These are phyloP conservation scores for Arthrobotrys musiformis DNA, from an alignment of 2,329 filamentous ascomycete species.

Conservation along the genomic window DNA sequence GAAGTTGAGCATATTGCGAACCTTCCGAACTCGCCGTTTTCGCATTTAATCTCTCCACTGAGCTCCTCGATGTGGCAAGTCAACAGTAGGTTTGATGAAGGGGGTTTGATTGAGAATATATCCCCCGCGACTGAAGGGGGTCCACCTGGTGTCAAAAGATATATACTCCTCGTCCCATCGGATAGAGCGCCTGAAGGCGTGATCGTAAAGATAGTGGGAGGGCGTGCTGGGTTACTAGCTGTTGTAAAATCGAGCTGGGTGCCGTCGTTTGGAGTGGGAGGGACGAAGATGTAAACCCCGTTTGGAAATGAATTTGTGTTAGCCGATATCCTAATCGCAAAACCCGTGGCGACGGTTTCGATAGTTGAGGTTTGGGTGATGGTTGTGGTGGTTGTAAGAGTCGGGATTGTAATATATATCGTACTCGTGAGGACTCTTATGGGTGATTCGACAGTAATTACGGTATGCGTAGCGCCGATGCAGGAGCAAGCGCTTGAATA, in stretches of 20 bases:
- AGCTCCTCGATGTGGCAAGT: background rate
- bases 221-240: background rate
- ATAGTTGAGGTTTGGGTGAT: background rate
- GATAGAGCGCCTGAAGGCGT: background rate
- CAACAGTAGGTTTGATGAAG: background rate
- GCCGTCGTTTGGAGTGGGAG: background rate
- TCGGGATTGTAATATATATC: background rate
- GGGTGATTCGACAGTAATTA: background rate
- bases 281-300: background rate
- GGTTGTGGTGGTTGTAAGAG: background rate
- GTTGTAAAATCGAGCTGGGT: background rate
- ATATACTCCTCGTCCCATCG: background rate
- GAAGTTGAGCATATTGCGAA: background rate
- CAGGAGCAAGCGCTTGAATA: conserved; percentile 28
- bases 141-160: background rate
- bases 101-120: background rate
- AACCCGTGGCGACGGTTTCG: background rate
- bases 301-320: background rate
- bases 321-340: background rate
- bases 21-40: conserved; percentile 1
- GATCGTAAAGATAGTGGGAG: background rate
- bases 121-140: background rate
- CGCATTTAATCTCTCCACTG: background rate
- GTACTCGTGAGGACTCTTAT: background rate
- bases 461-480: conserved; percentile 20